Conservation (phyloP, 208 protist species). For the Acanthamoeba triangularis region DNA sequence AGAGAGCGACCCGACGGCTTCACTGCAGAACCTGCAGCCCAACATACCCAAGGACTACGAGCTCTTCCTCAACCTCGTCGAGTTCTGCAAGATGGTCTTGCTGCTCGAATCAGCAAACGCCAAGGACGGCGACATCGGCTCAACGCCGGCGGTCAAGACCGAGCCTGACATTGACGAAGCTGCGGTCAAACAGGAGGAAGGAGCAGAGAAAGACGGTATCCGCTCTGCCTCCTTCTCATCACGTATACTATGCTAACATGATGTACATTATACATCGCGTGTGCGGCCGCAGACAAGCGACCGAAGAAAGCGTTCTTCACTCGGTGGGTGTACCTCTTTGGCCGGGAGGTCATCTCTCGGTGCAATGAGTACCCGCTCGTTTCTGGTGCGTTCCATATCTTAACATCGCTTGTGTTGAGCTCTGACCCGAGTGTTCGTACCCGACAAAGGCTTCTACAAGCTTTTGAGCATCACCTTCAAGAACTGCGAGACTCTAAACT, state of each 20-base stretch:
- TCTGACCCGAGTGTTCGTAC: neutral
- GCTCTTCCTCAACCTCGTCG: constrained; percentile 86
- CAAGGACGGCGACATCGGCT: neutral
- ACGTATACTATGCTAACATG: too few relatives aligned
- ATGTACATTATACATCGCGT: neutral
- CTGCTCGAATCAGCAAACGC: neutral
- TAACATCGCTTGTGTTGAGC: too few relatives aligned
- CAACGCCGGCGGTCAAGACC: neutral
- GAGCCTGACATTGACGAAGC: neutral
- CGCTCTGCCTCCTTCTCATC: neutral
- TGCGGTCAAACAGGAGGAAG: neutral
- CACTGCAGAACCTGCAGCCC: constrained; percentile 59
- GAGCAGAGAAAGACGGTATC: neutral
- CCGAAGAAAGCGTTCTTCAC: constrained; percentile 29
- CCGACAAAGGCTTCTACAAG: constrained; percentile 83
- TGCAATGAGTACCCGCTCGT: constrained; percentile 83
- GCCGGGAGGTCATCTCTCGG: constrained; percentile 78
- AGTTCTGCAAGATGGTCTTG: constrained; percentile 84
- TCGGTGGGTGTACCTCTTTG: constrained; percentile 85
- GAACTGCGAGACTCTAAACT: constrained; percentile 76
- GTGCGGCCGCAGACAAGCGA: neutral
- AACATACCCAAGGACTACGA: constrained; percentile 85
- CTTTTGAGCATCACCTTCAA: constrained; percentile 82
- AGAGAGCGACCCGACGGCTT: constrained; percentile 20
- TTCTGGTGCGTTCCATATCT: neutral